These are phyloP conservation scores for Helenozyma baotianmanensis DNA, from an alignment of 805 yeast species.

Conservation along the genomic window DNA sequence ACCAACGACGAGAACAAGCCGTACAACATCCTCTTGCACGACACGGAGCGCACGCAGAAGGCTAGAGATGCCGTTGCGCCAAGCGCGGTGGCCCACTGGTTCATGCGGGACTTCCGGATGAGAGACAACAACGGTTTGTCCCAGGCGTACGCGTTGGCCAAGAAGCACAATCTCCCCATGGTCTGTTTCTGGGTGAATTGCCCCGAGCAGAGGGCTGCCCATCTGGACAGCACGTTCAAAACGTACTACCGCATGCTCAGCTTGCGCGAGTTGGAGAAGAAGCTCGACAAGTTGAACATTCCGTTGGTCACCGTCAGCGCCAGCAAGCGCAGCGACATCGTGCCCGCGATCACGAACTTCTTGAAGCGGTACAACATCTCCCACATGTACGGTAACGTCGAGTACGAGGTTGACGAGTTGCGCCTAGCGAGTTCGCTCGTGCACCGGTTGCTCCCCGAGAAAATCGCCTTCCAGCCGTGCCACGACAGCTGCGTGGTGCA, in stretches of 20 bases:
- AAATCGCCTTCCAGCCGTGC: constrained; percentile 20
- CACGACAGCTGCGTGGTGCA: constrained; percentile 41
- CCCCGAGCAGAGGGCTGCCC: constrained; percentile 37
- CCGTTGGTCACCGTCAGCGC: constrained; percentile 38
- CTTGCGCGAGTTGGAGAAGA: constrained; percentile 24
- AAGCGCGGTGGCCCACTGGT: constrained; percentile 41
- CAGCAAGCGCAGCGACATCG: constrained; percentile 27
- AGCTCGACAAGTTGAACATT: constrained; percentile 29
- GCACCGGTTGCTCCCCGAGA: constrained; percentile 9
- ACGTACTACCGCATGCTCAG: constrained; percentile 34
- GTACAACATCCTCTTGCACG: constrained; percentile 14
- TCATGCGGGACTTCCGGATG: constrained; percentile 42
- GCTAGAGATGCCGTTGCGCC: constrained; percentile 8
- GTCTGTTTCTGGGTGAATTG: constrained; percentile 40
- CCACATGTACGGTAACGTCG: constrained; percentile 33
- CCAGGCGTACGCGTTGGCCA: constrained; percentile 30
- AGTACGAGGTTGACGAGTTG: constrained; percentile 45
- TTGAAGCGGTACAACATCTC: constrained; percentile 19
- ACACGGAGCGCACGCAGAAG: constrained; percentile 8
- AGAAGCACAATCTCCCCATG: constrained; percentile 26
- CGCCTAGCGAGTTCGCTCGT: constrained; percentile 22
- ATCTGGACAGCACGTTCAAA: constrained; percentile 41
- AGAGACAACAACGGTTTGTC: constrained; percentile 41
- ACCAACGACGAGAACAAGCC: constrained; percentile 30
- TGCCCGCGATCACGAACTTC: constrained; percentile 19